A percentile compares a stretch with the other conserved stretches of the same genome.
Conservation (phyloP, 176 grass and related monocot species). For the Triticum urartu region DNA sequence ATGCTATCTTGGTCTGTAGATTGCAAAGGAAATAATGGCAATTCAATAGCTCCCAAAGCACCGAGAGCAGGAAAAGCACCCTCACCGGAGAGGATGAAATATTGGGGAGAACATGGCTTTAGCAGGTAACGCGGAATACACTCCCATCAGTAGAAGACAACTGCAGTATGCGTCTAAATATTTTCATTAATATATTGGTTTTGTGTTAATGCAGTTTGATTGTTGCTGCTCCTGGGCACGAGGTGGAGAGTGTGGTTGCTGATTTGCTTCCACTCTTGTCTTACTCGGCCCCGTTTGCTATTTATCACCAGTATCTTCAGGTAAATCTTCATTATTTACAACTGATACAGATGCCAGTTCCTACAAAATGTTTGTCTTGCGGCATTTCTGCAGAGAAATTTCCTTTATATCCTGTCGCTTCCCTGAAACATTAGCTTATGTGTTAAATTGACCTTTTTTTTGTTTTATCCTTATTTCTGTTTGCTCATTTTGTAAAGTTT, state of each 20-base stretch:
- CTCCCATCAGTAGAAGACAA: background rate
- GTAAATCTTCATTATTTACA: conserved; percentile 20
- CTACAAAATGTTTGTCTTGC: background rate
- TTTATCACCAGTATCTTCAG: conserved; percentile 93
- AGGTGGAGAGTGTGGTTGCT: conserved; percentile 63
- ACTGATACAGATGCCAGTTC: no score
- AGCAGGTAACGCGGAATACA: conserved; percentile 48
- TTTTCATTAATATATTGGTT: conserved; percentile 17
- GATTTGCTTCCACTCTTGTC: conserved; percentile 84
- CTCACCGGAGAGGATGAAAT: conserved; percentile 62
- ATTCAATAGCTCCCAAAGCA: conserved; percentile 41
- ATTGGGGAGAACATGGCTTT: conserved; percentile 88
- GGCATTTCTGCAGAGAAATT: background rate
- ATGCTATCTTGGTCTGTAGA: conserved; percentile 41
- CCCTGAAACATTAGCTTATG: conserved; percentile 4
- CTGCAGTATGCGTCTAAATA: background rate
- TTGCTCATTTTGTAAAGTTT: conserved; percentile 19
- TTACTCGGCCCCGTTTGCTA: conserved; percentile 88
- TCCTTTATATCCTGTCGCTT: background rate
- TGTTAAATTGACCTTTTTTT: background rate
- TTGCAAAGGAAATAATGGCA: conserved; percentile 31
- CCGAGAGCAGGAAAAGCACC: conserved; percentile 50
- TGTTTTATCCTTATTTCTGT: background rate
- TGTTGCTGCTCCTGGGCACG: conserved; percentile 71
- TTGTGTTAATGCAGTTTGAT: conserved; percentile 74